Evolutionary conservation across 352 stramenopile genomes (phyloP).

Genomic region (Pythium brassicae): DNA sequence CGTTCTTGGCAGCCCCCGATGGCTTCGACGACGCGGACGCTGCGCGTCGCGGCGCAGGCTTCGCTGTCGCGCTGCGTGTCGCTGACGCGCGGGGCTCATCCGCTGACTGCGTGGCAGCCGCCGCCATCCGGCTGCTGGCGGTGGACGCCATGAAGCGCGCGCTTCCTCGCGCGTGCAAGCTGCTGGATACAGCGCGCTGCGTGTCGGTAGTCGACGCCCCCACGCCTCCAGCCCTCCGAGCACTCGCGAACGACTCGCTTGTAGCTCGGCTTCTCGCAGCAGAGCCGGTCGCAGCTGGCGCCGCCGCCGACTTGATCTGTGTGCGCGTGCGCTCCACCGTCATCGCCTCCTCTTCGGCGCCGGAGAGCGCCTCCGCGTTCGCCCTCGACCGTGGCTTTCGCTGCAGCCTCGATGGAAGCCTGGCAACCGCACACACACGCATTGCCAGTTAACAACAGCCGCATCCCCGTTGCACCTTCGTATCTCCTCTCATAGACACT

Average conservation of each 20-base stretch:
- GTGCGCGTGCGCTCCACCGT: conserved; percentile 3
- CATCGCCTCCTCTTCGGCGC: background rate
- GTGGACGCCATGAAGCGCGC: conserved; percentile 14
- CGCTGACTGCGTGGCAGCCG: conserved; percentile 1
- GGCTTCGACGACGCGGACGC: background rate
- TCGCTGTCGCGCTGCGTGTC: conserved; percentile 3
- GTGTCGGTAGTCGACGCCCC: background rate
- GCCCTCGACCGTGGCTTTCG: background rate
- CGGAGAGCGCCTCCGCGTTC: background rate
- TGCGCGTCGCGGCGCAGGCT: background rate
- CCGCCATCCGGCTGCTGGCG: conserved; percentile 12
- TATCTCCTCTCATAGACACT: too few species aligned
- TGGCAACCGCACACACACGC: background rate
- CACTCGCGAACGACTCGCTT: background rate
- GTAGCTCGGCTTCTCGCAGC: background rate
- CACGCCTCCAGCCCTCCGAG: background rate
- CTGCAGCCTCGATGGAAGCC: conserved; percentile 3
- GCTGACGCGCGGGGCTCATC: background rate
- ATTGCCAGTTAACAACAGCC: too few species aligned
- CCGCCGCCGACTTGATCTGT: conserved; percentile 8
- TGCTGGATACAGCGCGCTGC: too few species aligned
- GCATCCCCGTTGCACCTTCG: background rate
- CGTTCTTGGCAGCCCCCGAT: conserved; percentile 4
- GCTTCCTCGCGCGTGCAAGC: conserved; percentile 1
- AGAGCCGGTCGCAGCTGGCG: background rate